Evolutionary conservation across 2,329 filamentous ascomycete species (phyloP), one percentile per base, ranked within the genome.

Genomic region (Zalaria obscura): DNA sequence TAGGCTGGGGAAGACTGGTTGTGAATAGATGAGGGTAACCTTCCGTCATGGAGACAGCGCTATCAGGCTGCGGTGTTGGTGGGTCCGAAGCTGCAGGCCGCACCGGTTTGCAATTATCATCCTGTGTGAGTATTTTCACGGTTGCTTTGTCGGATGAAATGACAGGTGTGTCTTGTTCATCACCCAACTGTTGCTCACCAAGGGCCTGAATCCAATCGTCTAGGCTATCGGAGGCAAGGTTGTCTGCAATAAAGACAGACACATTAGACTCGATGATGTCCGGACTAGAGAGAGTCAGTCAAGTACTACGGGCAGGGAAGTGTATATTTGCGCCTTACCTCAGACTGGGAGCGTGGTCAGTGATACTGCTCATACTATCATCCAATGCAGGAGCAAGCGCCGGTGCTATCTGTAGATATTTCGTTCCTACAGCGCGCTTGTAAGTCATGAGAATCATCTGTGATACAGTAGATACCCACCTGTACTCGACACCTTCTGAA

Each of bases 401-500:
- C 5, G 41, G 26, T 11, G 39, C 40, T 25, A 47, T 47, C 33
- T 47, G 40, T n/a, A 40, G 41, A 38, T 47, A 47, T 6, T 38
- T 45, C 10, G 36, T 35, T 11, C 45, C 45, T 47, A 34, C 18
- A 18, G 18, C 18, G 18, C 18, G 18, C 18, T 18, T 18, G 18
- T 18, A 18, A 18, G 18, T 18, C 18, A 18, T 18, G 10, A 10
- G 29, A 32, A 32, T 7, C 29, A 32, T 32, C 29, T 7, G 7
- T 32, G n/a, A n/a, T 32, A 32, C 29, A 32, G 25, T 11, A 10
- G 7, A 10, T 8, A 47, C 53, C 36, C 40, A 60, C 58, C 58
- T 35, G 47, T 55, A 7, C 52, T 55, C 2, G 58, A 58, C 1
- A 58, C 44, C 39, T 57, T 61, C 36, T 58, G 56, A 36, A 59